Percentiles rank a stretch among this genome's conserved stretches.
These are phyloP conservation scores for Xeromyces bisporus DNA, from an alignment of 495 filamentous ascomycete genomes.

Conservation along the genomic window DNA sequence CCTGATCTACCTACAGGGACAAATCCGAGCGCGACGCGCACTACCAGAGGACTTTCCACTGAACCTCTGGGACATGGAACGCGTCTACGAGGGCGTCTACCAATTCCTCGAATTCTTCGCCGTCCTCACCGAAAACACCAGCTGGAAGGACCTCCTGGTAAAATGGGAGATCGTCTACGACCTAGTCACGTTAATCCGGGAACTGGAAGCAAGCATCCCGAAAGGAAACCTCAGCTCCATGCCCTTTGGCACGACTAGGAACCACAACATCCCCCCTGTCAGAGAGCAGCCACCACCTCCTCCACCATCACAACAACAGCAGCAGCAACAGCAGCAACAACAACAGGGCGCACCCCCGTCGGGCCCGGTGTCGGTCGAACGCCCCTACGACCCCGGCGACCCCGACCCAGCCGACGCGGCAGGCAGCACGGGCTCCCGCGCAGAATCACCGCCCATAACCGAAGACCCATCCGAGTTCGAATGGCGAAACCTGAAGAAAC, in stretches of 20 bases:
- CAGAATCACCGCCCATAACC: constrained; percentile 44
- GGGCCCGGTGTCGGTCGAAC: constrained; percentile 36
- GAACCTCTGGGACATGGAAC: constrained; percentile 93
- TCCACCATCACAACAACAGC: too few relatives aligned
- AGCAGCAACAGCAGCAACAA: too few relatives aligned
- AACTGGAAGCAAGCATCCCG: constrained; percentile 69
- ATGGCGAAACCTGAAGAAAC: constrained; percentile 84
- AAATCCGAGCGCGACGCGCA: constrained; percentile 53
- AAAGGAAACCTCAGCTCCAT: constrained; percentile 43
- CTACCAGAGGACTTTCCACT: constrained; percentile 73
- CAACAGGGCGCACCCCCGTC: constrained; percentile 12
- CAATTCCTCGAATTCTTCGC: constrained; percentile 89
- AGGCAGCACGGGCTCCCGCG: constrained; percentile 27
- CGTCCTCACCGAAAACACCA: constrained; percentile 66
- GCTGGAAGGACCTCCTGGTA: constrained; percentile 53
- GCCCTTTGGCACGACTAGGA: constrained; percentile 16
- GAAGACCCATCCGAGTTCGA: constrained; percentile 80
- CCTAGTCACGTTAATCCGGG: constrained; percentile 66
- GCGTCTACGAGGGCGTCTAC: constrained; percentile 73
- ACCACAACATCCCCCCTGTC: constrained; percentile 9
- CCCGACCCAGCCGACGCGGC: constrained; percentile 26
- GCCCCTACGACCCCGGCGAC: constrained; percentile 38
- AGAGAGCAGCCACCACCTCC: too few relatives aligned
- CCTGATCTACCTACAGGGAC: constrained; percentile 83
- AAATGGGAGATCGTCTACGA: constrained; percentile 81